Evolutionary conservation across 108 stramenopile species (phyloP), one percentile per base, ranked within the genome.

Genomic region (Epithemia pelagica): DNA sequence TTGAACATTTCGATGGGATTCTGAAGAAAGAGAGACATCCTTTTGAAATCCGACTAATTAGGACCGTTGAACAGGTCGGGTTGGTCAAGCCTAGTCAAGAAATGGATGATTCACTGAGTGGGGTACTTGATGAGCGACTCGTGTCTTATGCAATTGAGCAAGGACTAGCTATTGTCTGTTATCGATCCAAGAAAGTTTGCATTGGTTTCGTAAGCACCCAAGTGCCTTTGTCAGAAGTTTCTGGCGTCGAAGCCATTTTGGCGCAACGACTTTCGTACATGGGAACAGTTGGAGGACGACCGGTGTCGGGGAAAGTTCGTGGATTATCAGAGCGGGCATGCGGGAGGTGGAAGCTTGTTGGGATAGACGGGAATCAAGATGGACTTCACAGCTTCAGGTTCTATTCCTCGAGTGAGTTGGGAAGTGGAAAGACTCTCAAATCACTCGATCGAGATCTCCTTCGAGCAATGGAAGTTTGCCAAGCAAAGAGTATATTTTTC

Each of bases 91-190:
- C 37, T 15, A 32, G 25, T 0, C 83, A 89, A 68, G 64, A 67
- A 59, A 23, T 62, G 21, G 32, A 52, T 21, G 59, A 46, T 3
- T 51, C 28, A 32, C 65, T 65, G 0, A 29, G 27, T 25, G 65
- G 65, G 22, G n/a, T 66, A n/a, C 18, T 25, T 2, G 27, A 56
- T n/a, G 53, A 71, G 19, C 74, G 86, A 27, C 69, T 89, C 8
- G 52, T 84, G 15, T 89, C 88, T 19, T 87, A 79, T 65, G 61
- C 69, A 28, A 57, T 77, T 46, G 86, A 86, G 57, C 82, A 78
- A 46, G 61, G 77, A 8, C 61, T 81, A 26, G 75, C 70, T 32
- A 53, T 83, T 46, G 67, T 67, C 23, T 78, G 54, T 31, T 86
- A 76, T 28, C 25, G 27, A 30, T 46, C n/a, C 28, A 29, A 54